Evolutionary conservation across 768 basidiomycete genomes (phyloP).

Genomic region (Lactarius akahatsu): DNA sequence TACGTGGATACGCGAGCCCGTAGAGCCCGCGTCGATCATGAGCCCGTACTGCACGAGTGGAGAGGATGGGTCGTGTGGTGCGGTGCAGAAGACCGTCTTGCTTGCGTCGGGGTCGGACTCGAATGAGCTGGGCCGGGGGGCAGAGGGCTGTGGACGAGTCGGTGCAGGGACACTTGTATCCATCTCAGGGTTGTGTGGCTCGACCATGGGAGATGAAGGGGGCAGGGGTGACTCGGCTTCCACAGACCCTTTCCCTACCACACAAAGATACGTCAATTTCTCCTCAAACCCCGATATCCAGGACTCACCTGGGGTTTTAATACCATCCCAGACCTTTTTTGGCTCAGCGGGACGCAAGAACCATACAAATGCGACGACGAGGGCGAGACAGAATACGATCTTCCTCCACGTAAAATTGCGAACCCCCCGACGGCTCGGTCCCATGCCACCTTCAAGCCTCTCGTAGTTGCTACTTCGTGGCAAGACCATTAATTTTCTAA

Average conservation of each 20-base stretch:
- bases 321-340: constrained; percentile 29
- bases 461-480: constrained; percentile 53
- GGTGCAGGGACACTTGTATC: not conserved
- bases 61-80: constrained; percentile 47
- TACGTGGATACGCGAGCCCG: constrained; percentile 94
- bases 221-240: constrained; percentile 3
- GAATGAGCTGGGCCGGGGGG: constrained; percentile 50
- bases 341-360: constrained; percentile 56
- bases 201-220: constrained; percentile 3
- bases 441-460: constrained; percentile 60
- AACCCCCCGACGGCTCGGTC: constrained; percentile 41
- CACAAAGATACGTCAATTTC: not conserved
- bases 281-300: not conserved
- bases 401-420: constrained; percentile 59
- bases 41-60: constrained; percentile 87
- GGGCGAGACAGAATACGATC: constrained; percentile 56
- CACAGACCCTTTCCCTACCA: constrained; percentile 9
- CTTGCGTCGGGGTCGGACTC: constrained; percentile 73
- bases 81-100: constrained; percentile 69
- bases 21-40: constrained; percentile 98
- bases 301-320: constrained; percentile 34
- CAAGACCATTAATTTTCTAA: constrained; percentile 31
- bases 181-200: constrained; percentile 15
- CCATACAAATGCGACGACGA: constrained; percentile 62
- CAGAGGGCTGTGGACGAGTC: constrained; percentile 6